A percentile compares a stretch with the other conserved stretches of the same genome.
Conservation (phyloP, 768 basidiomycete species). For the Kwoniella newhampshirensis region DNA sequence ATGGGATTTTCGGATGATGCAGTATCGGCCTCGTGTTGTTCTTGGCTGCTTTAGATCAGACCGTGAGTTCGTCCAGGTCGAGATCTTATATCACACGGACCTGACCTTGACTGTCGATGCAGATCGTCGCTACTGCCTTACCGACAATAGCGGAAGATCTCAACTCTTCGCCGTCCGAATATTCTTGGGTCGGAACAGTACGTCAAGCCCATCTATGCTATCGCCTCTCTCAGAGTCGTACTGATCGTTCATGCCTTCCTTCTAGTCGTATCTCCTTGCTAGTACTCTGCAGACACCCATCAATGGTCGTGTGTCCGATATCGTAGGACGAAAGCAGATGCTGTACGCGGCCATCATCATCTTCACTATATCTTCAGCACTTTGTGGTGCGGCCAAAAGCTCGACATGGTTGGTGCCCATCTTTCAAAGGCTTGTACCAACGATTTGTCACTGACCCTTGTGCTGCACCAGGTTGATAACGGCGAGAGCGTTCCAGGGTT, state of each 20-base stretch:
- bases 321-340: slow-evolving; percentile 47
- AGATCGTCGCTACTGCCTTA: slow-evolving; percentile 43
- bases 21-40: slow-evolving; percentile 31
- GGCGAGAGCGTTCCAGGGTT: slow-evolving; percentile 41
- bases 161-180: slow-evolving; percentile 40
- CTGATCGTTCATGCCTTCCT: neutral
- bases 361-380: slow-evolving; percentile 40
- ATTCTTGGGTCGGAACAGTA: slow-evolving; percentile 48
- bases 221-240: neutral
- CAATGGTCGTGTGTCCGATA: slow-evolving; percentile 46
- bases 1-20: no score
- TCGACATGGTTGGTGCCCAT: slow-evolving; percentile 25
- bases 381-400: slow-evolving; percentile 46
- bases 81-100: neutral
- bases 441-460: neutral
- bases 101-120: neutral
- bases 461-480: slow-evolving; percentile 31
- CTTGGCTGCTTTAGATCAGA: slow-evolving; percentile 37
- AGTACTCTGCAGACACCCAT: slow-evolving; percentile 31
- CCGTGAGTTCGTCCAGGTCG: slow-evolving; percentile 15
- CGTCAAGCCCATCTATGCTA: neutral
- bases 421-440: neutral
- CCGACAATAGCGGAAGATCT: slow-evolving; percentile 45
- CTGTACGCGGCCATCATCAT: slow-evolving; percentile 42
- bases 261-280: slow-evolving; percentile 32